phyloP scores from a whole-genome alignment of 1,284 basidiomycete genomes.

The Psilocybe mexicana region DNA sequence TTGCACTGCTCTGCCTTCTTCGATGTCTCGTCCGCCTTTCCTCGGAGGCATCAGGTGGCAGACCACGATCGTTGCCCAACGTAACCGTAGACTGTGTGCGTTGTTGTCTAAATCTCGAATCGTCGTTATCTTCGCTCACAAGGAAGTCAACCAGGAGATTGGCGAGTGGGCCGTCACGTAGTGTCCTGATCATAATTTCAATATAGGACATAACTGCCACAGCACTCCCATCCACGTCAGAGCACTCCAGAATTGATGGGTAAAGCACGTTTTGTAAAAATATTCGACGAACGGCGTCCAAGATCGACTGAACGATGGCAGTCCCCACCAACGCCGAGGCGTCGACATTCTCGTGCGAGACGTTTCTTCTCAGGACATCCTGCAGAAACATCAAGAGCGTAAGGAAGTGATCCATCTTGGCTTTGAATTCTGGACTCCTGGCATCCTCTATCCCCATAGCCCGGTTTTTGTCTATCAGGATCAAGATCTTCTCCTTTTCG shows the following conservation, averaged over 20 bases:
- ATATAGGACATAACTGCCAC: constrained; percentile 98
- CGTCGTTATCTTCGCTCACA: constrained; percentile 80
- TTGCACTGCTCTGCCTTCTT: constrained; percentile 80
- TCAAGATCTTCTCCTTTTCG: constrained; percentile 53
- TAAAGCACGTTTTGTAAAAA: constrained; percentile 94
- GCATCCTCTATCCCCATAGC: constrained; percentile 76
- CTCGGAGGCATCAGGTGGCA: constrained; percentile 22
- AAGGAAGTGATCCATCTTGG: constrained; percentile 84
- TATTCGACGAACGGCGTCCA: constrained; percentile 82
- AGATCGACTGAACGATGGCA: constrained; percentile 78
- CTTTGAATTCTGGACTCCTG: constrained; percentile 73
- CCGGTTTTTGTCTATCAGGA: constrained; percentile 53
- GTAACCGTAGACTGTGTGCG: constrained; percentile 50
- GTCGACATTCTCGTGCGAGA: constrained; percentile 49
- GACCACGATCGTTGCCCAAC: constrained; percentile 34
- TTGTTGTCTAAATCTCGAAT: constrained; percentile 49
- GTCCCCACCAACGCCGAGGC: constrained; percentile 66
- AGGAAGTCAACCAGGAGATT: constrained; percentile 79
- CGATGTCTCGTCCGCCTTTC: constrained; percentile 49
- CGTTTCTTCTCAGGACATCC: constrained; percentile 77
- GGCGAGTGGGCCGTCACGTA: constrained; percentile 70
- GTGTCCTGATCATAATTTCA: constrained; percentile 80
- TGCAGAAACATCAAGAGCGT: constrained; percentile 92
- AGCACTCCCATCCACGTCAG: constrained; percentile 88
- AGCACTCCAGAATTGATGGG: constrained; percentile 92